Evolutionary conservation across 768 basidiomycete species (phyloP), one percentile per base, ranked within the genome.

Genomic region (Boletellus ananas): DNA sequence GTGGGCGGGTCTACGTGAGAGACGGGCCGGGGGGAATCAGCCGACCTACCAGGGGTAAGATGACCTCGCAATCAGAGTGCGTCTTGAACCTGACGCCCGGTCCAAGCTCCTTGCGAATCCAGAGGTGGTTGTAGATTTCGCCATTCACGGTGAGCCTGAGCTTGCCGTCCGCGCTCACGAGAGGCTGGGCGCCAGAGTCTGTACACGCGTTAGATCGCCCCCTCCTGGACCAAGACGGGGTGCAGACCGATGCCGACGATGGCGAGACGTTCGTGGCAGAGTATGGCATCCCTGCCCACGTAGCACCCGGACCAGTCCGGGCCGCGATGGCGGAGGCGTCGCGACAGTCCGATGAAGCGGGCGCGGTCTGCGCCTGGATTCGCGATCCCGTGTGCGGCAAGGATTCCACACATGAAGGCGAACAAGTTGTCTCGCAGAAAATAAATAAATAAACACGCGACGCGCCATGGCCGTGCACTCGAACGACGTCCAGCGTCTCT

Each of bases 221-320:
- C 8, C 18, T 2, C 9, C 36, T 7, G 20, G 3, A 38, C 6
- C 8, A 54, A 40, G 43, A 27, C 4, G 1, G 9, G 27, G 33
- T 23, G 75, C 83, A 69, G 52, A 95, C 95, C 95, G 56, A 99
- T 92, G 62, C 96, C 96, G 50, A 98, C 96, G 69, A 99, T 89
- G 34, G 96, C 96, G 47, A 99, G 80, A 48, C 96, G 87, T 67
- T 99, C 96, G 59, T 99, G 96, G 31, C 90, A 89, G 55, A 99
- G 81, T 50, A 96, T 80, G 36, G 80, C 77, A 45, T 85, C 78
- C 67, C 84, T 82, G 39, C 89, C 90, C 55, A 94, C 88, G 69
- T 83, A 87, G 72, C 91, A 95, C 25, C 96, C 96, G 13, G 92
- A 94, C 96, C 96, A 99, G 71, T 99, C 96, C 11, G 96, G 96